Evolutionary conservation across 2,329 filamentous ascomycete genomes (phyloP), one percentile per base, ranked within the genome.

Genomic region (Lasiodiplodia gonubiensis): DNA sequence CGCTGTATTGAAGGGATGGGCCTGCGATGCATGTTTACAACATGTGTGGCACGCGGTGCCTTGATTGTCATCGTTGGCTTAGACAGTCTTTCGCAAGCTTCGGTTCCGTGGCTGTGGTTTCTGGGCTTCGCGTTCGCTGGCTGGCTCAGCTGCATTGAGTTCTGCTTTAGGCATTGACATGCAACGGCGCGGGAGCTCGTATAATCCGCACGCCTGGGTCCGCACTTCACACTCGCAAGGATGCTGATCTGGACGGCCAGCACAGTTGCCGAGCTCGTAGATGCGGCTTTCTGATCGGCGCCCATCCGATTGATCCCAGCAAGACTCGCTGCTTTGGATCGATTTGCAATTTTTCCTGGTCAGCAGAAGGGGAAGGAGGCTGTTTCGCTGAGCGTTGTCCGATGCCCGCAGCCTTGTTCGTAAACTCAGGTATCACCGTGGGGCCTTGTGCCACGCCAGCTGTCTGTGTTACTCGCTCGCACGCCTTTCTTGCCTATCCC

Each of bases 121-220:
- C 59, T 39, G 30, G 59, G 57, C 39, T 14, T 46, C n/a, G 23
- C 27, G 52, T 30, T n/a, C 14, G 53, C 52, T 54, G 30, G 52
- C 30, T 54, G 52, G 52, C 25, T 63, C 37, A 35, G 37, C 64
- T 66, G 64, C 64, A 66, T 37, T 39, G 39, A 42, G 39, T 52
- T 51, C 64, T 66, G 64, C 52, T 59, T 66, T 59, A 37, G 64
- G 64, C 64, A 66, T 51, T 59, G 64, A 66, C 64, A 66, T 59
- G 64, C 64, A 66, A 66, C 64, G 27, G 64, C 54, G 64, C 52
- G 52, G 49, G 53, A 59, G 64, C 64, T 66, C 64, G 64, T 66
- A 59, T 66, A 57, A 54, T 63, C 59, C 59, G 59, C 59, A 23
- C 59, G 35, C 25, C 59, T 51, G 59, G 59, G 59, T 63, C 59